Conservation (phyloP, 805 yeast species). For the Candida tallmaniae region DNA sequence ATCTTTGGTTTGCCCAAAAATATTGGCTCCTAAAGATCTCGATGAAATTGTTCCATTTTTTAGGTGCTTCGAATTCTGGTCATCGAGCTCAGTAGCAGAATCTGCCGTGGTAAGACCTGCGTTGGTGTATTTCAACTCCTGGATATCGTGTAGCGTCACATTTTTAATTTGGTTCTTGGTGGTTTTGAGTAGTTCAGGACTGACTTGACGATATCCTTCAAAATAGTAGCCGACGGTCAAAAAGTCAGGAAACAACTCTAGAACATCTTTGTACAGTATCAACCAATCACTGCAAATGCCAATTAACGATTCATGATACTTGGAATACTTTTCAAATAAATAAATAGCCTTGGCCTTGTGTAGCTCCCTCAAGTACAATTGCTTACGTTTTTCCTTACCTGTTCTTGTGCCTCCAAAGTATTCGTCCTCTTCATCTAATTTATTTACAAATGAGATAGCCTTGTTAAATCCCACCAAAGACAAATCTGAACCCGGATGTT, state of each 20-base stretch:
- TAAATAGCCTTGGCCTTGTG: conserved; percentile 28
- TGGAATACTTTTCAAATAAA: conserved; percentile 28
- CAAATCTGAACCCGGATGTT: conserved; percentile 25
- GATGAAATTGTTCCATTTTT: conserved; percentile 1
- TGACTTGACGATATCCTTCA: conserved; percentile 1
- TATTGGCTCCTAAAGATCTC: conserved; percentile 7
- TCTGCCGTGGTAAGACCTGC: conserved; percentile 8
- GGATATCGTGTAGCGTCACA: conserved; percentile 11
- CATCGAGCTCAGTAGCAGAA: conserved; percentile 12
- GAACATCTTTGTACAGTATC: conserved; percentile 28
- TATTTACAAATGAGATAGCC: conserved; percentile 27
- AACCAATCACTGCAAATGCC: conserved; percentile 41
- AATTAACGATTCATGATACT: conserved; percentile 36
- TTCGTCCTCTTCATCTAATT: conserved; percentile 20
- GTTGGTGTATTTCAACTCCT: conserved; percentile 1
- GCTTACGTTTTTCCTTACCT: conserved; percentile 23
- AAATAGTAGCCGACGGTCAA: conserved; percentile 20
- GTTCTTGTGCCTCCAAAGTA: conserved; percentile 18
- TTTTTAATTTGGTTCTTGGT: conserved; percentile 10
- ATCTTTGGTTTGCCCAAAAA: conserved; percentile 14
- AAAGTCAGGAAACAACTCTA: conserved; percentile 36
- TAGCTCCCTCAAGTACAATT: conserved; percentile 30
- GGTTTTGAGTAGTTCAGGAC: conserved; percentile 2
- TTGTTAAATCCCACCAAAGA: conserved; percentile 29
- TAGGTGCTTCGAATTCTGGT: conserved; percentile 5